Conservation (phyloP, 1,284 basidiomycete genomes). For the Cryptococcus depauperatus region DNA sequence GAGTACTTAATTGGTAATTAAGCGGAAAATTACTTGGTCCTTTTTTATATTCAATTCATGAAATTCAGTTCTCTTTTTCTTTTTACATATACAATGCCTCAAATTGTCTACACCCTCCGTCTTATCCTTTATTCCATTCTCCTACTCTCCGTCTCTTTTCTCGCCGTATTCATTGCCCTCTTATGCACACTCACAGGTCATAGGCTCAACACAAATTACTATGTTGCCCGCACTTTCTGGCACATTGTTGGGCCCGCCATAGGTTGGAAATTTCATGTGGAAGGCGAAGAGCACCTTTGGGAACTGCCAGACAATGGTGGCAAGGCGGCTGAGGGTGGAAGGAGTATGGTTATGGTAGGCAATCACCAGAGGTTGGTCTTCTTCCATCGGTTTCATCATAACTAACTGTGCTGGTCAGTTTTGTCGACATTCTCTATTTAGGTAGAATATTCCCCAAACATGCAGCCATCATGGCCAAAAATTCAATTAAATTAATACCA, state of each 20-base stretch:
- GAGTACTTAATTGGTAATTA: too few relatives aligned
- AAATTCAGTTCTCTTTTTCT: too few relatives aligned
- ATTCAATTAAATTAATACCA: constrained; percentile 75
- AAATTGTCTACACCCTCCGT: constrained; percentile 53
- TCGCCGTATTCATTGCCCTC: constrained; percentile 64
- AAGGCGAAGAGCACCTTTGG: constrained; percentile 73
- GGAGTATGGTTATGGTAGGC: constrained; percentile 60
- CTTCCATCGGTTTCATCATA: constrained; percentile 7
- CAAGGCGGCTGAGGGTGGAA: constrained; percentile 32
- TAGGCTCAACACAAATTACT: constrained; percentile 73
- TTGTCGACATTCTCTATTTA: constrained; percentile 77
- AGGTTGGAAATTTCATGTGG: constrained; percentile 67
- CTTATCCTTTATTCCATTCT: constrained; percentile 64
- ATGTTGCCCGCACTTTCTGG: constrained; percentile 83
- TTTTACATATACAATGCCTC: constrained; percentile 25
- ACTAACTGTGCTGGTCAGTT: constrained; percentile 43
- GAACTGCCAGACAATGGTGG: constrained; percentile 46
- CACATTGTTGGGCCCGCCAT: constrained; percentile 59
- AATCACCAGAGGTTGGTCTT: constrained; percentile 71
- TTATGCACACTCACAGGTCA: constrained; percentile 62
- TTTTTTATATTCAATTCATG: too few relatives aligned
- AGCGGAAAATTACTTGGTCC: too few relatives aligned
- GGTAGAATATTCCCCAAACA: constrained; percentile 79
- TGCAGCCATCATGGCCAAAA: constrained; percentile 89
- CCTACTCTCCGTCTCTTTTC: constrained; percentile 64